Conservation (phyloP, 148 eudicot genomes). For the Polygonum aviculare region DNA sequence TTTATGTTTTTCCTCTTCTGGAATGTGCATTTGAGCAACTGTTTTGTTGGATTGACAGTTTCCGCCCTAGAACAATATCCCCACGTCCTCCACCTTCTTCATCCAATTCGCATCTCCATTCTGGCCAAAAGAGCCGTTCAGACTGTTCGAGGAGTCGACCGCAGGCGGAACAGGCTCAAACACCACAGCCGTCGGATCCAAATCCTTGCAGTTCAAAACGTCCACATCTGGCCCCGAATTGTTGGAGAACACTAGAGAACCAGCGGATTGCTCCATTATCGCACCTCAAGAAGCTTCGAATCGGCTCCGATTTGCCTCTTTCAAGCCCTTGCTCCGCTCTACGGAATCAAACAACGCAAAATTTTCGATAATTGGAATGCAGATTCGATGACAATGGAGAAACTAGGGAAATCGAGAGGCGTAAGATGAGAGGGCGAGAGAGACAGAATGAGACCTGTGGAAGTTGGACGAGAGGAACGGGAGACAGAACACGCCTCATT, state of each 20-base stretch:
- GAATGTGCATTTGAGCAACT: constrained; percentile 1
- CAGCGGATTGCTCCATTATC: background rate
- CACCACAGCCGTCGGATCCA: constrained; percentile 38
- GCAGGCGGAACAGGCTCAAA: constrained; percentile 35
- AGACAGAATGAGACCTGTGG: background rate
- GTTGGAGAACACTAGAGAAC: constrained; percentile 3
- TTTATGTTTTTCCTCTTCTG: background rate
- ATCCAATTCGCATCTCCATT: constrained; percentile 6
- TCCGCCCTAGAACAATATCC: constrained; percentile 58
- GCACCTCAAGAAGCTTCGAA: background rate
- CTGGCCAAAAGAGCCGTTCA: background rate
- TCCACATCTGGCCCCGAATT: constrained; percentile 12
- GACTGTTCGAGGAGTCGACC: constrained; percentile 5
- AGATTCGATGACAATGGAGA: background rate
- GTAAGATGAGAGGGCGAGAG: background rate
- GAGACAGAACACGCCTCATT: no score
- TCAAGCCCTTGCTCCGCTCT: background rate
- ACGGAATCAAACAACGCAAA: background rate
- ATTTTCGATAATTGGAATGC: background rate
- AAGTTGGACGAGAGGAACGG: background rate
- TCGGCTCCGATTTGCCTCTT: background rate
- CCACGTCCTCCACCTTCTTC: constrained; percentile 6
- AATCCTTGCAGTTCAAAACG: constrained; percentile 28
- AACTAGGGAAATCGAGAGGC: background rate
- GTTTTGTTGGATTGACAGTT: constrained; percentile 17